Conservation (phyloP, 495 filamentous ascomycete genomes). For the Hypoxylon lenormandii region DNA sequence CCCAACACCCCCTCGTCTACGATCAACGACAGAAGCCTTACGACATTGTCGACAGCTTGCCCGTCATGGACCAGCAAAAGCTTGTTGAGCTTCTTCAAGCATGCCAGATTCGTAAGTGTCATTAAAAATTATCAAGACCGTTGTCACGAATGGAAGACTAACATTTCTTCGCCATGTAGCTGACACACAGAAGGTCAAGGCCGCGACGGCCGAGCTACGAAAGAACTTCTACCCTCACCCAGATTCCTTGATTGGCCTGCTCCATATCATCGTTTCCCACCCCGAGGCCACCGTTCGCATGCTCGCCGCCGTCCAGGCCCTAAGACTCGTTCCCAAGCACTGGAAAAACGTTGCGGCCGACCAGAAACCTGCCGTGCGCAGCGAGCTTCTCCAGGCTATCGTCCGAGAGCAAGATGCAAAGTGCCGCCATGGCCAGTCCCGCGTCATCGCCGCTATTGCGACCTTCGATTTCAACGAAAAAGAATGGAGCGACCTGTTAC, state of each 20-base stretch:
- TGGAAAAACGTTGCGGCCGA: slow-evolving; percentile 73
- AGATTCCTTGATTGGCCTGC: slow-evolving; percentile 80
- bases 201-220: slow-evolving; percentile 87
- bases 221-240: slow-evolving; percentile 91
- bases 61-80: slow-evolving; percentile 76
- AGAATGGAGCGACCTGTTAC: slow-evolving; percentile 85
- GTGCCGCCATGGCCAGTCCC: slow-evolving; percentile 85
- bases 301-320: slow-evolving; percentile 87
- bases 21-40: background rate
- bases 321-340: slow-evolving; percentile 84
- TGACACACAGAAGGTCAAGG: slow-evolving; percentile 84
- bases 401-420: slow-evolving; percentile 78
- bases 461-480: slow-evolving; percentile 85
- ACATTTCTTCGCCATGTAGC: slow-evolving; percentile 59
- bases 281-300: slow-evolving; percentile 79
- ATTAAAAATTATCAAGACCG: slow-evolving; percentile 5
- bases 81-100: slow-evolving; percentile 80
- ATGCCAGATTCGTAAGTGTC: slow-evolving; percentile 76
- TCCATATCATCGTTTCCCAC: slow-evolving; percentile 85
- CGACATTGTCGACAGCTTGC: slow-evolving; percentile 2
- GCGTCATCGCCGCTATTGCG: slow-evolving; percentile 87
- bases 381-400: slow-evolving; percentile 83
- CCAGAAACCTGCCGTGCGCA: slow-evolving; percentile 78
- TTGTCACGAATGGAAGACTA: slow-evolving; percentile 21
- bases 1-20: background rate